Conservation (phyloP, 768 basidiomycete genomes). For the Mycena rebaudengoi region DNA sequence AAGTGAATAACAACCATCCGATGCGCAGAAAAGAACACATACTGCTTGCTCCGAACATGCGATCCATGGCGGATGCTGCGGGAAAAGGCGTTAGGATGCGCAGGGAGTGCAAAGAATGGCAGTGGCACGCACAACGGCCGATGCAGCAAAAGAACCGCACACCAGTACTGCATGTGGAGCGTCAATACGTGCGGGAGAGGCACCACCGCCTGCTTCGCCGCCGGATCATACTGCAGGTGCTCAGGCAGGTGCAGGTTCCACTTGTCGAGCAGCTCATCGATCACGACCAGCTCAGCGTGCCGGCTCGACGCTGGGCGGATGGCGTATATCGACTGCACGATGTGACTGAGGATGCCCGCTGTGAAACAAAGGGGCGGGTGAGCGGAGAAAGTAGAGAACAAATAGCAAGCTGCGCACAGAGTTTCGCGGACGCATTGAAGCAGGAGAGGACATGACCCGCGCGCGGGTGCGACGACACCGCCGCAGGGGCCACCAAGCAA, state of each 20-base stretch:
- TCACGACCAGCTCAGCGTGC: slow-evolving; percentile 60
- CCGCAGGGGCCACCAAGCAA: too few species aligned
- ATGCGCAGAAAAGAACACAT: slow-evolving; percentile 25
- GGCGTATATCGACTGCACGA: slow-evolving; percentile 78
- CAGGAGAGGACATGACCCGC: slow-evolving; percentile 71
- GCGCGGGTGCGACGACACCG: too few species aligned
- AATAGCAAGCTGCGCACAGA: slow-evolving; percentile 59
- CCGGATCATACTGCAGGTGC: slow-evolving; percentile 70
- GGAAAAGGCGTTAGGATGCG: slow-evolving; percentile 19
- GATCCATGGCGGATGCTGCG: slow-evolving; percentile 52
- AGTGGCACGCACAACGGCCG: slow-evolving; percentile 80
- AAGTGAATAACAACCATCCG: not conserved
- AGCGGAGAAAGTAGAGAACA: not conserved
- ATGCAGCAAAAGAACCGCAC: slow-evolving; percentile 75
- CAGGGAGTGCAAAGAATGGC: not conserved
- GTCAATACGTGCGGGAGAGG: slow-evolving; percentile 74
- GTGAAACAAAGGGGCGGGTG: slow-evolving; percentile 10
- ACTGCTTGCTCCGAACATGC: slow-evolving; percentile 50
- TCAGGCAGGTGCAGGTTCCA: slow-evolving; percentile 80
- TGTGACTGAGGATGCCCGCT: slow-evolving; percentile 76
- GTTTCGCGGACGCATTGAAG: slow-evolving; percentile 75
- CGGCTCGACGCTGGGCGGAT: slow-evolving; percentile 64
- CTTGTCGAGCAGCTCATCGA: slow-evolving; percentile 73
- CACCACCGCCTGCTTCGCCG: slow-evolving; percentile 16
- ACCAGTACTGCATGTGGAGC: slow-evolving; percentile 90